Evolutionary conservation across 2,329 filamentous ascomycete species (phyloP).

Genomic region (Capronia epimyces): DNA sequence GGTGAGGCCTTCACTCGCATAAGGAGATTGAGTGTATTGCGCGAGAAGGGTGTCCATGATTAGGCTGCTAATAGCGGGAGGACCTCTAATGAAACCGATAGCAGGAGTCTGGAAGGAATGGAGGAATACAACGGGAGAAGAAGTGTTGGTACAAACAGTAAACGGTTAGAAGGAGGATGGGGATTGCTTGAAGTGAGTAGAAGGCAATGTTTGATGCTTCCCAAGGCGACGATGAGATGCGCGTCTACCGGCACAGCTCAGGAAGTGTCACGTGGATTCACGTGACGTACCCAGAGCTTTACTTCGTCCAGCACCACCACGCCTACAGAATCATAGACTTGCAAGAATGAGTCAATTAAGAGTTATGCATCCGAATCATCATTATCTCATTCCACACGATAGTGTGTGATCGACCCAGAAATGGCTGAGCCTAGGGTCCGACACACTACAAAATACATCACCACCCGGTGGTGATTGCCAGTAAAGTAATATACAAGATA

Average conservation of each 20-base stretch:
- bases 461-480: background rate
- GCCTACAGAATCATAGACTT: too few relatives aligned
- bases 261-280: background rate
- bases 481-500: background rate
- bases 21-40: constrained; percentile 76
- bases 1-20: constrained; percentile 65
- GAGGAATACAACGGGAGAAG: background rate
- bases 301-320: background rate
- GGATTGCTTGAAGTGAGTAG: constrained; percentile 1
- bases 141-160: constrained; percentile 5
- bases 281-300: background rate
- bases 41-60: constrained; percentile 89
- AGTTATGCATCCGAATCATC: too few relatives aligned
- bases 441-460: too few relatives aligned
- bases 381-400: too few relatives aligned
- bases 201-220: background rate
- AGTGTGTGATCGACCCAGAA: too few relatives aligned
- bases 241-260: constrained; percentile 3
- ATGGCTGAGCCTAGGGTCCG: too few relatives aligned
- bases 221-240: background rate
- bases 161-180: background rate
- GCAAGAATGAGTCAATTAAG: too few relatives aligned
- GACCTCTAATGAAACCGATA: background rate
- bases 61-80: constrained; percentile 11
- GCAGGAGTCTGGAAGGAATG: background rate